These are phyloP conservation scores for Pharus latifolius DNA, from an alignment of 176 grass and related monocot genomes.

Conservation along the genomic window DNA sequence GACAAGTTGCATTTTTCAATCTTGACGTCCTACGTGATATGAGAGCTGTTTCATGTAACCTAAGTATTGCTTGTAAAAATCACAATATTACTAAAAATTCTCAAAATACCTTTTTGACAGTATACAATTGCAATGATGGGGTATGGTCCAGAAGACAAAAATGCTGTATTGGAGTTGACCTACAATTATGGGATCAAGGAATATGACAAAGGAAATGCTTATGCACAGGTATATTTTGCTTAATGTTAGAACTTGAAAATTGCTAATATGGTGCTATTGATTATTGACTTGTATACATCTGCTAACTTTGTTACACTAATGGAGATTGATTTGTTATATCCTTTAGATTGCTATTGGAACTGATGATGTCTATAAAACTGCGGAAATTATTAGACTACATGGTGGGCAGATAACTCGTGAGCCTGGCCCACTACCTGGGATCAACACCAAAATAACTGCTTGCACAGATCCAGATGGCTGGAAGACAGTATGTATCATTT, in stretches of 20 bases:
- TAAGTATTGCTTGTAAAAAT: neutral
- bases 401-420: slow-evolving; percentile 74
- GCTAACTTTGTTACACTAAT: neutral
- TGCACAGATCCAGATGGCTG: slow-evolving; percentile 94
- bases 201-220: slow-evolving; percentile 90
- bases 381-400: slow-evolving; percentile 57
- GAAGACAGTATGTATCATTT: slow-evolving; percentile 77
- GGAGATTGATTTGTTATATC: too few relatives aligned
- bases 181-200: slow-evolving; percentile 85
- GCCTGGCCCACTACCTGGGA: slow-evolving; percentile 90
- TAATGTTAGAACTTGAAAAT: neutral
- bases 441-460: slow-evolving; percentile 85
- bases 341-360: slow-evolving; percentile 92
- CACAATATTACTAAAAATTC: too few relatives aligned
- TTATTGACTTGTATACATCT: neutral
- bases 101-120: slow-evolving; percentile 18
- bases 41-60: neutral
- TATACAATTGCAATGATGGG: slow-evolving; percentile 96
- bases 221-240: slow-evolving; percentile 72
- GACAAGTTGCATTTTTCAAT: too few relatives aligned
- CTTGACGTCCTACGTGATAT: neutral
- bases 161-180: slow-evolving; percentile 81
- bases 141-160: slow-evolving; percentile 99
- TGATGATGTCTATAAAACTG: slow-evolving; percentile 98
- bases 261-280: neutral